A percentile compares a stretch with the other conserved stretches of the same genome.
Conservation (phyloP, 1,284 basidiomycete species). For the Phlebopus sp. region DNA sequence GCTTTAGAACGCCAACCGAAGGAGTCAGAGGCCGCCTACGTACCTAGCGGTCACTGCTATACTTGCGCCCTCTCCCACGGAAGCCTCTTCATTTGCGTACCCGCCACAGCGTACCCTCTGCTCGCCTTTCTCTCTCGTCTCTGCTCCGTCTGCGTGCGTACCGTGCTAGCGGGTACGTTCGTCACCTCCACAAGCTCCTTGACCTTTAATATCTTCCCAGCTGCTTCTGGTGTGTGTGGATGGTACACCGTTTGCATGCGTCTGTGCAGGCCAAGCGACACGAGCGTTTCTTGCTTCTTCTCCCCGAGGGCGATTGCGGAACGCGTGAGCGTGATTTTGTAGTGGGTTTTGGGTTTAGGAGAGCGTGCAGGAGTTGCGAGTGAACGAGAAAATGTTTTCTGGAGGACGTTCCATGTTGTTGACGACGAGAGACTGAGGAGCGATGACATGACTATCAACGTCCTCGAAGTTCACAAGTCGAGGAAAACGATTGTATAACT, state of each 20-base stretch:
- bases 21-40: too few species aligned
- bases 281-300: conserved; percentile 69
- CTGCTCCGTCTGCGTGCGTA: conserved; percentile 65
- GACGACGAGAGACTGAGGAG: conserved; percentile 8
- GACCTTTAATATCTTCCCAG: conserved; percentile 78
- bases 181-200: conserved; percentile 88
- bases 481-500: too few species aligned
- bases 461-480: too few species aligned
- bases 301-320: conserved; percentile 79
- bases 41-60: neutral
- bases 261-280: conserved; percentile 74
- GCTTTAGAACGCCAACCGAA: neutral
- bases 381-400: conserved; percentile 8
- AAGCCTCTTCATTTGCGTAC: conserved; percentile 19
- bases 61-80: conserved; percentile 13
- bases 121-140: conserved; percentile 58
- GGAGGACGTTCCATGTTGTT: conserved; percentile 1
- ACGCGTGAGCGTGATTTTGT: conserved; percentile 79
- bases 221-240: conserved; percentile 65
- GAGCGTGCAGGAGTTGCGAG: conserved; percentile 8
- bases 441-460: conserved; percentile 17
- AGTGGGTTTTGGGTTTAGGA: conserved; percentile 58
- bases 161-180: conserved; percentile 66
- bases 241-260: conserved; percentile 84
- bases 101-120: conserved; percentile 61